phyloP scores from a whole-genome alignment of 2,329 filamentous ascomycete species.

The Chaetomium globosum region DNA sequence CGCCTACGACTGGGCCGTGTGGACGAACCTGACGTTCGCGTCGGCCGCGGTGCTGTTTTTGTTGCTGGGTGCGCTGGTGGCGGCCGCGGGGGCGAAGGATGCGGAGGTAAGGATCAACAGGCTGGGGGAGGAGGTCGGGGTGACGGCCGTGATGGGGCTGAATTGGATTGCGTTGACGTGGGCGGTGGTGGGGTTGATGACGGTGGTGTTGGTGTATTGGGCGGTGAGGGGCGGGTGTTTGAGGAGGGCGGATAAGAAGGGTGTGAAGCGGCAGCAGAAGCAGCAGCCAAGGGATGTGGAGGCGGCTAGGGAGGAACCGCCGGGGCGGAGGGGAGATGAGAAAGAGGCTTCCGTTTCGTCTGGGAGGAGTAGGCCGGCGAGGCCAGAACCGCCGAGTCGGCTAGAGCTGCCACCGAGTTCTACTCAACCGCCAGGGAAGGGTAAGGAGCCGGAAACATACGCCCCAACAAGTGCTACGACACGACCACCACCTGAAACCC shows the following conservation, averaged over 20 bases:
- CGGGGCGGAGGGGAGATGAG: not conserved
- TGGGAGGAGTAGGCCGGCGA: not conserved
- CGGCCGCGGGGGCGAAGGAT: conserved; percentile 20
- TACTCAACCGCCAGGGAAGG: no score
- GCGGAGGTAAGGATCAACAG: conserved; percentile 23
- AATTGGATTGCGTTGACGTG: conserved; percentile 27
- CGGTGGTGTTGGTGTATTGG: conserved; percentile 28
- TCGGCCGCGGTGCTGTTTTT: conserved; percentile 19
- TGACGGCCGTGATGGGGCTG: conserved; percentile 24
- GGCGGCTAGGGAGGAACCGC: not conserved
- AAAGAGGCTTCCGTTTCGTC: not conserved
- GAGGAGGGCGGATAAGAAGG: conserved; percentile 16
- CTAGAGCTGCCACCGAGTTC: no score
- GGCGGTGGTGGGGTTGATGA: conserved; percentile 26
- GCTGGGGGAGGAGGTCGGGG: conserved; percentile 19
- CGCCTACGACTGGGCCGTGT: conserved; percentile 12
- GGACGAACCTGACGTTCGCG: conserved; percentile 22
- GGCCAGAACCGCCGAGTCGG: no score
- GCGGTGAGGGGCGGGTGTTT: conserved; percentile 2
- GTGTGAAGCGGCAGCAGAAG: not conserved
- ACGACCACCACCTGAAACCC: no score
- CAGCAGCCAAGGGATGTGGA: not conserved
- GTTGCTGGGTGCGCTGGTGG: conserved; percentile 22
- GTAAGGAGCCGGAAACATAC: not conserved
- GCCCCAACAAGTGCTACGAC: not conserved